Evolutionary conservation across 305 asterid genomes (phyloP).

Genomic region (Fraxinus ornus): DNA sequence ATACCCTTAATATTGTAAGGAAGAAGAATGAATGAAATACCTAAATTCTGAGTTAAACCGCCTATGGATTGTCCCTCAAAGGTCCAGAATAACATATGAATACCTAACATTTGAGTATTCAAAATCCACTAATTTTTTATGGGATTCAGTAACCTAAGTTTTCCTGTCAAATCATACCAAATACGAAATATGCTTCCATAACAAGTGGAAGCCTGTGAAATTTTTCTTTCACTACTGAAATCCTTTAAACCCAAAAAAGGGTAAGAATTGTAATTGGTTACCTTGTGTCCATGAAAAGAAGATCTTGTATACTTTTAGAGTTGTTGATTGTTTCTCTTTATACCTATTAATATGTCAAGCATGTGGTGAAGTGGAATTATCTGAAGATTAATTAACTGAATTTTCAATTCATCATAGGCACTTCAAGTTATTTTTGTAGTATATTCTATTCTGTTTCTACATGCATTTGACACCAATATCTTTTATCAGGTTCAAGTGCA

Average conservation of each 20-base stretch:
- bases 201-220: background rate
- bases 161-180: background rate
- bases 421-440: constrained; percentile 3
- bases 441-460: background rate
- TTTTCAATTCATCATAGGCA: background rate
- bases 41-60: no score
- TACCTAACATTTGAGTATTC: background rate
- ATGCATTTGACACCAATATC: constrained; percentile 1
- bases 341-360: background rate
- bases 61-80: background rate
- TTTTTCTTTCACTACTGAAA: background rate
- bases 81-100: background rate
- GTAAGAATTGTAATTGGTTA: background rate
- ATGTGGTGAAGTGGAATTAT: background rate
- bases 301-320: background rate
- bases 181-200: background rate
- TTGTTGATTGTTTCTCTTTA: background rate
- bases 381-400: background rate
- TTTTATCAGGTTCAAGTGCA: constrained; percentile 86
- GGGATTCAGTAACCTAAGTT: background rate
- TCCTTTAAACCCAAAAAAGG: background rate
- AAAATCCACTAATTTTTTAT: background rate
- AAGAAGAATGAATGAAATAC: no score
- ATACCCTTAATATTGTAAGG: no score
- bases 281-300: background rate